Base-by-base conservation (phyloP, 495 filamentous ascomycete genomes). In the Trichoderma parareesei region DNA sequence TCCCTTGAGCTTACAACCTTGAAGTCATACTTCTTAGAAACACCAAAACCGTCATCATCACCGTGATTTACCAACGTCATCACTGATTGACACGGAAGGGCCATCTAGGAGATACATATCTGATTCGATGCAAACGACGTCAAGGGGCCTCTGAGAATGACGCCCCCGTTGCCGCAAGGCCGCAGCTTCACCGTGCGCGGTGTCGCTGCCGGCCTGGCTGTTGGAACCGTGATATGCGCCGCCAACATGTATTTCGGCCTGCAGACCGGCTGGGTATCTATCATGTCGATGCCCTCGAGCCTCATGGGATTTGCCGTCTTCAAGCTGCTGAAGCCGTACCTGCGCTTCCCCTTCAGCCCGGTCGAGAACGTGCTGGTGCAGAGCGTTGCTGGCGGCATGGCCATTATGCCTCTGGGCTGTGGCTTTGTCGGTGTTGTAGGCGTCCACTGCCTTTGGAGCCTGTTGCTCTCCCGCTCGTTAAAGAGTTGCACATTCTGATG, bases 351-450 rank as follows among this genome's bases (percentile, higher is more conserved):
- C 3, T 98, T 98, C 70, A 90, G 89, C 6, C 92, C 93, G 0
- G 90, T 97, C 38, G 95, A 99, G 76, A 99, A 99, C 73, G 95
- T 98, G 8, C 82, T 99, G 38, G 92, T 99, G 5, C 95, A 98
- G 78, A 96, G 92, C 5, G 93, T 99, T 48, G 94, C 95, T 0
- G 93, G 93, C 10, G 88, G 90, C 33, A 93, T 97, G 72, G 95
- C 94, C 0, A 97, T 93, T 5, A 98, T 98, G 94, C 95, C 95
- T 5, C 75, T 99, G 33, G 93, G 92, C 0, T 97, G 94, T 69
- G 94, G 94, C 1, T 97, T 98, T 71, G 93, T 98, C 9, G 94
- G 91, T 4, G 91, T 84, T 33, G 72, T 79, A 63, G 41, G 33
- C 40, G 41, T 42, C 33, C 16, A 27, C 35, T 13, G 8, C 13